Evolutionary conservation across 352 stramenopile species (phyloP).

Genomic region (Globisporangium paddicum): DNA sequence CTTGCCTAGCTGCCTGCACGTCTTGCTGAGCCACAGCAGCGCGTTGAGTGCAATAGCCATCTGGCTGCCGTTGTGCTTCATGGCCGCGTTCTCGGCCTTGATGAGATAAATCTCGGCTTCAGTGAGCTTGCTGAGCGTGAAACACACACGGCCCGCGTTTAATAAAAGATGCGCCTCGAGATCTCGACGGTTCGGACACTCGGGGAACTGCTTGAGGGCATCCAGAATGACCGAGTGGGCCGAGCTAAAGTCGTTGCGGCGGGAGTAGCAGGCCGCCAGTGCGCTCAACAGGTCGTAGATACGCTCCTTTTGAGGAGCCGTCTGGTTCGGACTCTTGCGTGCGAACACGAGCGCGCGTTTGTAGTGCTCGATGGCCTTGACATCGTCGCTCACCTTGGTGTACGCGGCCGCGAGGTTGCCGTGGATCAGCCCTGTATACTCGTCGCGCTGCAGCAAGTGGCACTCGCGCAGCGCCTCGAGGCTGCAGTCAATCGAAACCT

Average conservation of each 20-base stretch:
- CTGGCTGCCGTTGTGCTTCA: conserved; percentile 14
- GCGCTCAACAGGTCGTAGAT: conserved; percentile 58
- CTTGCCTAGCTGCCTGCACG: conserved; percentile 29
- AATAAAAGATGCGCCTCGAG: conserved; percentile 42
- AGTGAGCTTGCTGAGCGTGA: conserved; percentile 40
- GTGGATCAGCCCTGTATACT: conserved; percentile 64
- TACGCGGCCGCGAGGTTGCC: conserved; percentile 60
- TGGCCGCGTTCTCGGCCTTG: conserved; percentile 27
- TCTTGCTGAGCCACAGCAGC: conserved; percentile 49
- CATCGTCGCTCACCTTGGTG: conserved; percentile 44
- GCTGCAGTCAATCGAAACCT: conserved; percentile 43
- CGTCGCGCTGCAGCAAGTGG: conserved; percentile 47
- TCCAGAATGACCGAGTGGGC: conserved; percentile 52
- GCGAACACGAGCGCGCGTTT: conserved; percentile 41
- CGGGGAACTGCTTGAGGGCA: conserved; percentile 37
- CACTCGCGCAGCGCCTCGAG: conserved; percentile 39
- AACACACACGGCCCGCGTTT: conserved; percentile 55
- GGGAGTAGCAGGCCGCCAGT: conserved; percentile 46
- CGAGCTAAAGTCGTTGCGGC: conserved; percentile 45
- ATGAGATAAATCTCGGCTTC: conserved; percentile 43
- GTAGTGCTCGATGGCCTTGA: conserved; percentile 60
- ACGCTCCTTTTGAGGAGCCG: conserved; percentile 37
- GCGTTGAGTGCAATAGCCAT: conserved; percentile 37
- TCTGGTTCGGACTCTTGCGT: conserved; percentile 23
- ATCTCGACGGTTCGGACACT: conserved; percentile 34